phyloP scores from a whole-genome alignment of 257 asterid genomes.

The Solanum virginianum region DNA sequence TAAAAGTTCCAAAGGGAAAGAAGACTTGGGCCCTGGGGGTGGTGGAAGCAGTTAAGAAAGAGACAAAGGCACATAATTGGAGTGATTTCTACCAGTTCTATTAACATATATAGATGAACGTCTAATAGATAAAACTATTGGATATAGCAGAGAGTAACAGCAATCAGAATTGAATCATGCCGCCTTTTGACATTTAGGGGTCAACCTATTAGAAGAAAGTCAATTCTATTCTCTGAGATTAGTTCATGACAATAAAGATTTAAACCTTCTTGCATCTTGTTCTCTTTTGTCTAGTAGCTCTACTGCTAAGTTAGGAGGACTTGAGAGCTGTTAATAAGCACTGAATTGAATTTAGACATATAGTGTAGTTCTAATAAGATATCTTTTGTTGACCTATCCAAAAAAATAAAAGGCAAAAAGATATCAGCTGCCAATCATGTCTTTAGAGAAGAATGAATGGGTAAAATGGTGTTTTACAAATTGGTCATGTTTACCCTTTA shows the following conservation, averaged over 20 bases:
- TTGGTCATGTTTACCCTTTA: neutral
- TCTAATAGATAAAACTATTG: neutral
- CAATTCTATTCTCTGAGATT: neutral
- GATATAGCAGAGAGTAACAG: neutral
- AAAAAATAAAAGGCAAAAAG: neutral
- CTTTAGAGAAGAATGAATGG: neutral
- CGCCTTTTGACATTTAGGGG: neutral
- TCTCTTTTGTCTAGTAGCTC: neutral
- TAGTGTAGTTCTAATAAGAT: neutral
- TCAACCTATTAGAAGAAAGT: neutral
- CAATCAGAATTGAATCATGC: neutral
- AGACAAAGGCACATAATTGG: neutral
- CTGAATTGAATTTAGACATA: neutral
- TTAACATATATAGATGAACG: neutral
- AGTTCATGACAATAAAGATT: neutral
- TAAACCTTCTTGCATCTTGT: neutral
- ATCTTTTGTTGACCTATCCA: neutral
- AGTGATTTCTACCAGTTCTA: neutral
- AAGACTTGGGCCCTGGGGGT: neutral
- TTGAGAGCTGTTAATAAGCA: neutral
- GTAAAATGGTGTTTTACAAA: neutral
- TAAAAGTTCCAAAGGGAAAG: neutral
- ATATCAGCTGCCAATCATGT: neutral
- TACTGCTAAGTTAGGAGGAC: neutral
- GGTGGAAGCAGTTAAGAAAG: neutral